phyloP scores from a whole-genome alignment of 2,329 filamentous ascomycete genomes.

The Claviceps sp. region DNA sequence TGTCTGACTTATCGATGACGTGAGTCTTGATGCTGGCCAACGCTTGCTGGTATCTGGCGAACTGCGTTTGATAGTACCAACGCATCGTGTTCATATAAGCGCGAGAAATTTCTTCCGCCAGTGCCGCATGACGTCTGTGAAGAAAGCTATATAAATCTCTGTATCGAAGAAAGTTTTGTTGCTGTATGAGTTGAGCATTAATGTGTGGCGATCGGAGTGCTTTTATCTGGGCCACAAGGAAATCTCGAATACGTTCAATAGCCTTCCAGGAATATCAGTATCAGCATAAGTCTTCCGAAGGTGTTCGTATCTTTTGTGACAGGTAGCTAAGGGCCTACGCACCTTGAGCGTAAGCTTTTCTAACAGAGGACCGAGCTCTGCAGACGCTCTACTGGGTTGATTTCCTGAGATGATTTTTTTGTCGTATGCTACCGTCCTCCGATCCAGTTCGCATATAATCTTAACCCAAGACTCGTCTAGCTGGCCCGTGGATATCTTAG shows the following conservation, averaged over 20 bases:
- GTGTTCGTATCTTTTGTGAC: not conserved
- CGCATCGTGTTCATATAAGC: slow-evolving; percentile 98
- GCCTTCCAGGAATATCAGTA: slow-evolving; percentile 35
- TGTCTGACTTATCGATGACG: slow-evolving; percentile 66
- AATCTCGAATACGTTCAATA: slow-evolving; percentile 87
- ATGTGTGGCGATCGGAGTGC: slow-evolving; percentile 87
- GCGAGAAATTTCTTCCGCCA: slow-evolving; percentile 79
- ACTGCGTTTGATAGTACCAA: slow-evolving; percentile 94
- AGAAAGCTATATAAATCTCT: slow-evolving; percentile 83
- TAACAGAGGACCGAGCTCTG: slow-evolving; percentile 74
- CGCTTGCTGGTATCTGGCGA: slow-evolving; percentile 72
- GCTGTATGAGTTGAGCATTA: slow-evolving; percentile 93
- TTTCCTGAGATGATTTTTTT: slow-evolving; percentile 44
- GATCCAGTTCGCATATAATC: slow-evolving; percentile 71
- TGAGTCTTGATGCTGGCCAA: slow-evolving; percentile 78
- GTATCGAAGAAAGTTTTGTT: slow-evolving; percentile 78
- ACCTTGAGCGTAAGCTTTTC: slow-evolving; percentile 75
- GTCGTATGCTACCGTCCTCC: slow-evolving; percentile 58
- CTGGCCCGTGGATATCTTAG: slow-evolving; percentile 72
- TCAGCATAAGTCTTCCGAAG: not conserved
- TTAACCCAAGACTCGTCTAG: slow-evolving; percentile 86
- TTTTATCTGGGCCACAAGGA: slow-evolving; percentile 88
- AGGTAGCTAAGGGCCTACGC: slow-evolving; percentile 3
- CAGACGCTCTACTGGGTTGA: slow-evolving; percentile 57
- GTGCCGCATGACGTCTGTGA: slow-evolving; percentile 63